Base-by-base conservation (phyloP, 305 asterid species). In the Plantago lanceolata region DNA sequence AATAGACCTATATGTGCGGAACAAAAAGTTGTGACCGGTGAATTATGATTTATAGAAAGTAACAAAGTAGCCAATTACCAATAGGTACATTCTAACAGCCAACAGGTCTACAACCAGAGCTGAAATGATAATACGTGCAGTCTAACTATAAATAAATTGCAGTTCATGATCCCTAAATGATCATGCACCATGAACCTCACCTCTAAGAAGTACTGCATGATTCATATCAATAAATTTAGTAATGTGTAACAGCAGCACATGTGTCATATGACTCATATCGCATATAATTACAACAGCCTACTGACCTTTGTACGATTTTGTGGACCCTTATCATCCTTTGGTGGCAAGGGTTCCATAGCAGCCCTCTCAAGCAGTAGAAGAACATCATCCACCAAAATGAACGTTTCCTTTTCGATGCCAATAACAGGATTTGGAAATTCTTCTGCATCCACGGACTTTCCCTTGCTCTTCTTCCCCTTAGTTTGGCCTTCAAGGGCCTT, bases 301-400 rank as follows among this genome's bases (percentile, higher is more conserved):
- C 72, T 74, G 74, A 85, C 97, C 94, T 88, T 90, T 19, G 85
- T 88, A 70, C 95, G 96, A 72, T 94, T 90, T 71, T 94, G 96
- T 62, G 95, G 97, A 61, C 95, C 97, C 81, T 90, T 94, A 71
- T 90, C 99, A 59, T 94, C 96, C 83, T 88, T 90, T 19, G 96
- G 91, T 69, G 97, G 96, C 81, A 94, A 83, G 18, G 90, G 97
- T 77, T 90, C 99, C 65, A 75, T 53, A 63, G 96, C 85, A 73
- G 92, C 96, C 71, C 96, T 86, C 84, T 90, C 90, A 66, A 94
- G 94, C 55, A 94, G 83, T 54, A 61, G 75, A 72, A 94, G 69
- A 69, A 94, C 96, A 71, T 90, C 99, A 84, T 86, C 97, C 71
- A 83, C 95, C 90, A 94, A 78, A 60, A 84, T 71, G 66, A 90